Evolutionary conservation across 1,284 basidiomycete genomes (phyloP), one percentile per base, ranked within the genome.

Genomic region (Nidula niveotomentosa): DNA sequence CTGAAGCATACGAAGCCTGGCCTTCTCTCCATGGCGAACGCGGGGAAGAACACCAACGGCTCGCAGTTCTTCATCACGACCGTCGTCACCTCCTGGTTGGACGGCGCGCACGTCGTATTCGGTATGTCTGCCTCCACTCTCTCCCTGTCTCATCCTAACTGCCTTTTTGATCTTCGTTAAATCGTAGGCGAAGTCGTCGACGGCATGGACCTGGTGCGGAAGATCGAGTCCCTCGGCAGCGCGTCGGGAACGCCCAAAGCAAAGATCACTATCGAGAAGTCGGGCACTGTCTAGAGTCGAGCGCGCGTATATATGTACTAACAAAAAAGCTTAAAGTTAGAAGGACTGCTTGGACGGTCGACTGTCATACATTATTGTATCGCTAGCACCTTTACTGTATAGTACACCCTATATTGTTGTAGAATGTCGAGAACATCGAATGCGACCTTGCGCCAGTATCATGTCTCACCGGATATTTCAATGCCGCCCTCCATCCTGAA

Each of bases 11-110:
- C 78, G 50, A 87, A 89, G 72, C 83, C 86, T 15, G 93, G 93
- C 67, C 73, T 95, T 48, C 80, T 97, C 47, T 93, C 91, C 55
- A 96, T 96, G 94, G 95, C 95, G 30, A 97, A 90, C 62, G 80
- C 86, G n/a, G 88, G 87, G 35, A 81, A 81, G 64, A 85, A 90
- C 77, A 83, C 78, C 56, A 83, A 82, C 56, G 77, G 78, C 9
- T 81, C 77, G 18, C 48, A 49, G 34, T 49, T 49, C 48, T 49
- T 49, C 34, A 49, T 49, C 34, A 49, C 48, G 2, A 49, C 48
- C 8, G 48, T 49, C 17, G 23, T 36, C 34, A 49, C 48, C 9
- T 49, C 48, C 30, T 49, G 48, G 48, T 9, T 49, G n/a, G 48
- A 49, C 62, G 85, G 84, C 44, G 82, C 79, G 53, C 90, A 91